phyloP scores from a whole-genome alignment of 129 eudicot genomes.

The Solidago caesia region DNA sequence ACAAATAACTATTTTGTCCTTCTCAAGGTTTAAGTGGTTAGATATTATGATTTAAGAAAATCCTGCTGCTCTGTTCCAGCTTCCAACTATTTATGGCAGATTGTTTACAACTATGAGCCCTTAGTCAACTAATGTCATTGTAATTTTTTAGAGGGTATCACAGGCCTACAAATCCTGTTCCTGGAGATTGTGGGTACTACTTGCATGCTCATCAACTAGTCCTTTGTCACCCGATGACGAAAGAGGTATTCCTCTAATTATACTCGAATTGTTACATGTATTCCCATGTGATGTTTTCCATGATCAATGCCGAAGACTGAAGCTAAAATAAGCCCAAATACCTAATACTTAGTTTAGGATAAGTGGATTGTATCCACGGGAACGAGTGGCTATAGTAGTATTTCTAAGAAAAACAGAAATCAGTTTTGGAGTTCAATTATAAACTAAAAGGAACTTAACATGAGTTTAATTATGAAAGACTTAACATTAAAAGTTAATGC shows the following conservation, averaged over 20 bases:
- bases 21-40: background rate
- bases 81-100: background rate
- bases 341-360: no score
- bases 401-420: no score
- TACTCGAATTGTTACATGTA: background rate
- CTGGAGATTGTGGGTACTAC: constrained; percentile 96
- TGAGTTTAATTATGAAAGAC: no score
- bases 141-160: constrained; percentile 62
- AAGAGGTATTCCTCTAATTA: constrained; percentile 50
- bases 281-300: constrained; percentile 4
- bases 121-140: background rate
- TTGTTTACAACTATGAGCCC: no score
- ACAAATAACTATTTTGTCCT: background rate
- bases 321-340: no score
- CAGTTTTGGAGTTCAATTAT: no score
- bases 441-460: no score
- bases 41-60: background rate
- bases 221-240: constrained; percentile 65
- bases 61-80: background rate
- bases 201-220: constrained; percentile 83
- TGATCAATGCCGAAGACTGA: no score
- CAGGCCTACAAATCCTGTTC: constrained; percentile 89
- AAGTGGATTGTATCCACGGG: no score
- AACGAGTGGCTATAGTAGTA: no score
- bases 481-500: no score